phyloP scores from a whole-genome alignment of 148 eudicot species.

The Vaccinium macrocarpon region DNA sequence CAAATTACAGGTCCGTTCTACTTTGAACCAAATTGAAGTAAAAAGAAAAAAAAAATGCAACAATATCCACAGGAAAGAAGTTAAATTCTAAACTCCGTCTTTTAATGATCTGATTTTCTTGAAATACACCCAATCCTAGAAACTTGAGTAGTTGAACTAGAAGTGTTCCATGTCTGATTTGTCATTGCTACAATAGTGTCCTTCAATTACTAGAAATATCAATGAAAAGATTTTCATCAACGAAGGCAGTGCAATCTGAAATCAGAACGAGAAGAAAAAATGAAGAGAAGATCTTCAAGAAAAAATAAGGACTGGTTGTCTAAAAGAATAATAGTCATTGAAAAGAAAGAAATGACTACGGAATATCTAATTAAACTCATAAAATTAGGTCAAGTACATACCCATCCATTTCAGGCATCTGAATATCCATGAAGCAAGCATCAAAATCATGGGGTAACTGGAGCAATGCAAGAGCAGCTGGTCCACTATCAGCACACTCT shows the following conservation, averaged over 20 bases:
- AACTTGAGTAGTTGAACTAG: background rate
- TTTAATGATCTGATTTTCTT: background rate
- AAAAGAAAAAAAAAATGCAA: background rate
- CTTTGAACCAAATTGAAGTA: background rate
- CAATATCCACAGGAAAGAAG: background rate
- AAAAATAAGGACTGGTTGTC: background rate
- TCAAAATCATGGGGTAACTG: conserved; percentile 53
- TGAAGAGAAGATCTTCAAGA: background rate
- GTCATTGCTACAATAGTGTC: conserved; percentile 4
- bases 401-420: conserved; percentile 91
- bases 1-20: background rate
- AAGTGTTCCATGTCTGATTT: background rate
- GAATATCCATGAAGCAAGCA: conserved; percentile 84
- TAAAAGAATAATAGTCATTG: background rate
- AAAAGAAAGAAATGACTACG: background rate
- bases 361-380: background rate
- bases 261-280: background rate
- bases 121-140: background rate
- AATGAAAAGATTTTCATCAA: background rate
- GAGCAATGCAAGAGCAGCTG: conserved; percentile 54
- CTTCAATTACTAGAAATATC: background rate
- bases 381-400: conserved; percentile 21
- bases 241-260: background rate
- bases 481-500: conserved; percentile 65
- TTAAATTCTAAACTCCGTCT: background rate